Base-by-base conservation (phyloP, 495 filamentous ascomycete species). In the Hypoxylon fragiforme region DNA sequence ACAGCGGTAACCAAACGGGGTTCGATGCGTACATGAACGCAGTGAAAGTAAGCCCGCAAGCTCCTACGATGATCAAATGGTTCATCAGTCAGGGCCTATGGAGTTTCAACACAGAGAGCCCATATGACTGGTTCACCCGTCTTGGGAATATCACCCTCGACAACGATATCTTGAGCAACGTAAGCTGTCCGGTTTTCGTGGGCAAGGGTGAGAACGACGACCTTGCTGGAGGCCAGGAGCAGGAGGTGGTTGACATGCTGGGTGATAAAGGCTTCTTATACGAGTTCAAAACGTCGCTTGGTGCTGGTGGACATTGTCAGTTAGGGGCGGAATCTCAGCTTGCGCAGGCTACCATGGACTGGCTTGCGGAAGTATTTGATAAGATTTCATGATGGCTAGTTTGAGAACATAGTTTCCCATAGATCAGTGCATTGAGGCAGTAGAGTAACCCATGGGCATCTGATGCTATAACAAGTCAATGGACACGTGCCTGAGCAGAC, bases 71-170 rank as follows among this genome's bases (percentile, higher is more conserved):
- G 2, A 0, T 55, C 3, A 52, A 52, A 20, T 78, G 75, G 75
- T 61, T 45, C 21, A 38, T 76, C 8, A 60, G 65, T 8, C 74
- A 77, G 31, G 72, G 73, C 3, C 37, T 73, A 13, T 78, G 70
- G 69, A 24, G 54, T 19, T 80, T 77, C 49, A 60, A 72, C 13
- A 68, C 55, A 0, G 22, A 62, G 12, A 67, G 64, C 20, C 51
- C 67, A 5, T 70, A 49, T 21, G 61, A 73, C 18, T 72, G 57
- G 44, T 47, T 74, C n/a, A 56, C 32, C 4, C 12, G 38, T 26
- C 44, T 54, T 6, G 54, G 62, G 4, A 15, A 45, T 15, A 59
- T 60, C 30, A 64, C 38, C 9, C 47, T 73, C 26, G 54, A 64
- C 39, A 63, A 42, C 7, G 45, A 36, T 3, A 12, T 70, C 14